Conservation (phyloP, 1,284 basidiomycete genomes). For the Sporisorium scitamineum region DNA sequence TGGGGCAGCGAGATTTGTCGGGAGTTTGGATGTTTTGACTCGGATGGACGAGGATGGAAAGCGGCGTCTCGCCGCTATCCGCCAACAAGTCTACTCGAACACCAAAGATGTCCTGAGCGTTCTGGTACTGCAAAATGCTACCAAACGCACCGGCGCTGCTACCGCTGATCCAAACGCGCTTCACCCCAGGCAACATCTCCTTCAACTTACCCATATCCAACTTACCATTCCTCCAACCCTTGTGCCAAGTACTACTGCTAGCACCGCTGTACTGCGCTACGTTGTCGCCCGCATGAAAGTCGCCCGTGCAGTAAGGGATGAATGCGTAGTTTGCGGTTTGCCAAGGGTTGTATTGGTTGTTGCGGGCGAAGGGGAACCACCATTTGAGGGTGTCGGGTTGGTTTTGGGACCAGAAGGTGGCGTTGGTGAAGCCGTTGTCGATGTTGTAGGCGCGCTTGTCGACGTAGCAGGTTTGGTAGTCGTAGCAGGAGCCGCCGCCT, state of each 20-base stretch:
- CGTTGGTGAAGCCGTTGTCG: conserved; percentile 7
- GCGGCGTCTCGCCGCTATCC: conserved; percentile 30
- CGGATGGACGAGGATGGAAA: conserved; percentile 12
- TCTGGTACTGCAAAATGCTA: conserved; percentile 31
- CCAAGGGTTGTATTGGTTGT: conserved; percentile 33
- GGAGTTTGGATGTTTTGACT: conserved; percentile 31
- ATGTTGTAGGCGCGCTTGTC: conserved; percentile 31
- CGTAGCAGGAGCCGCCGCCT: conserved; percentile 37
- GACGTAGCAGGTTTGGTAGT: conserved; percentile 27
- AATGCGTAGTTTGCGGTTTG: conserved; percentile 24
- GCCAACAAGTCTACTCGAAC: conserved; percentile 25
- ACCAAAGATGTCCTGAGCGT: conserved; percentile 22
- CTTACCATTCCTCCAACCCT: conserved; percentile 22
- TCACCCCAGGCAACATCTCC: conserved; percentile 11
- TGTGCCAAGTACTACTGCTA: conserved; percentile 8
- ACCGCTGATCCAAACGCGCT: conserved; percentile 20
- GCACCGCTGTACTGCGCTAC: conserved; percentile 23
- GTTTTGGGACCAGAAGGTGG: conserved; percentile 17
- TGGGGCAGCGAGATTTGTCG: conserved; percentile 20
- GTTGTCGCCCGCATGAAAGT: conserved; percentile 32
- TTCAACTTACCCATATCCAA: conserved; percentile 22
- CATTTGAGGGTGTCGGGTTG: conserved; percentile 12
- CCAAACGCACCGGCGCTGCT: conserved; percentile 34
- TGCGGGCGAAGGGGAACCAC: conserved; percentile 32
- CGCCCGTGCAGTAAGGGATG: conserved; percentile 43